Percentiles rank a stretch among this genome's conserved stretches.
Evolutionary conservation across 1,139 yeast species (phyloP).

Genomic region (Kodamaea sp.): DNA sequence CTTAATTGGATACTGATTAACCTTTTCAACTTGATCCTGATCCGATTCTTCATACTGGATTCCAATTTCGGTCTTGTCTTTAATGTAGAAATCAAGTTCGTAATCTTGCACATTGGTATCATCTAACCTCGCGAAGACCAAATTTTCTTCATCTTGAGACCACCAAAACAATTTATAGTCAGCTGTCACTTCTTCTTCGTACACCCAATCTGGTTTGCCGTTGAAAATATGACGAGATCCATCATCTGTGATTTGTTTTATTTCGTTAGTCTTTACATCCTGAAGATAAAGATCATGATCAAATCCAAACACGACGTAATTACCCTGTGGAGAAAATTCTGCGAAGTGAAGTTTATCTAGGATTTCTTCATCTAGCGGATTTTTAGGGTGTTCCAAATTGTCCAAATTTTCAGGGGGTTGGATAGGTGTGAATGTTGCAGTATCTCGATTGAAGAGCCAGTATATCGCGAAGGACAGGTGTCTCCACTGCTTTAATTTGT

Average conservation of each 20-base stretch:
- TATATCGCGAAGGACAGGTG: conserved; percentile 70
- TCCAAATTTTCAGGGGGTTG: conserved; percentile 15
- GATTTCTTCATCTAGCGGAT: conserved; percentile 7
- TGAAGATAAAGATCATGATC: conserved; percentile 63
- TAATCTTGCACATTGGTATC: conserved; percentile 71
- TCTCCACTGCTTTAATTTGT: conserved; percentile 54
- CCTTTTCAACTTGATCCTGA: conserved; percentile 17
- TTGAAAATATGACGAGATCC: conserved; percentile 72
- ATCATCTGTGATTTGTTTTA: conserved; percentile 57
- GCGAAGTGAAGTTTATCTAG: conserved; percentile 51
- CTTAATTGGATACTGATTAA: conserved; percentile 57
- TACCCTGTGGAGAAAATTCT: conserved; percentile 74
- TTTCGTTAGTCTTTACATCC: conserved; percentile 24
- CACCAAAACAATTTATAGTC: conserved; percentile 80
- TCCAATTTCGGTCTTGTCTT: conserved; percentile 34
- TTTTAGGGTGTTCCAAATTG: conserved; percentile 18
- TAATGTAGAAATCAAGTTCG: conserved; percentile 63
- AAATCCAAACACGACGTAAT: conserved; percentile 64
- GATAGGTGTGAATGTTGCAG: conserved; percentile 44
- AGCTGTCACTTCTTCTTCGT: conserved; percentile 85
- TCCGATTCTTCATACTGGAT: conserved; percentile 23
- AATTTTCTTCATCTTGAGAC: conserved; percentile 68
- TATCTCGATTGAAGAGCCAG: conserved; percentile 48
- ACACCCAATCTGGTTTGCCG: conserved; percentile 95
- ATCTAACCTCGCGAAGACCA: conserved; percentile 68